Conservation (phyloP, 805 yeast genomes). For the Yamadazyma akitaensis region DNA sequence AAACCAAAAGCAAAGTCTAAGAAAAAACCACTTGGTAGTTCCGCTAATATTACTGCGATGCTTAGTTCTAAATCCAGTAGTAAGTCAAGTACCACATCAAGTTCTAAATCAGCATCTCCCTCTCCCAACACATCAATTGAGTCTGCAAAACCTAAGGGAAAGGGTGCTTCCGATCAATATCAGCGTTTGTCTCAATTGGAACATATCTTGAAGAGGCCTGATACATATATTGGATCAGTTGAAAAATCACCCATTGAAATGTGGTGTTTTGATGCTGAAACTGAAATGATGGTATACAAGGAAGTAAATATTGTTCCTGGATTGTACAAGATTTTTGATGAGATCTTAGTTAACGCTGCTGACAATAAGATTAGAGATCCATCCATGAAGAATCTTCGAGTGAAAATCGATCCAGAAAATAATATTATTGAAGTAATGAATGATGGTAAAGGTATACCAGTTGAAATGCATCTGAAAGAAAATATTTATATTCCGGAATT, state of each 20-base stretch:
- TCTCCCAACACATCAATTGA: conserved; percentile 8
- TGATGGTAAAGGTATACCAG: conserved; percentile 94
- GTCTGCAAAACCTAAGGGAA: conserved; percentile 5
- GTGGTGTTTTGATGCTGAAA: conserved; percentile 70
- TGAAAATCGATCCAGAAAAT: conserved; percentile 71
- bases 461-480: conserved; percentile 90
- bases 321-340: conserved; percentile 92
- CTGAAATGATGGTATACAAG: conserved; percentile 44
- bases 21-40: conserved; percentile 21
- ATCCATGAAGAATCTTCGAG: conserved; percentile 79
- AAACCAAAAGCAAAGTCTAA: background rate
- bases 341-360: conserved; percentile 95
- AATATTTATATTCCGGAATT: conserved; percentile 92
- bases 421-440: conserved; percentile 78
- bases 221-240: conserved; percentile 93
- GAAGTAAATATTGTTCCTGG: conserved; percentile 92
- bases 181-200: conserved; percentile 94
- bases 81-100: conserved; percentile 1
- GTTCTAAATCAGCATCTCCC: conserved; percentile 5
- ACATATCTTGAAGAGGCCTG: conserved; percentile 95
- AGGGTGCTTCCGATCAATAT: conserved; percentile 65
- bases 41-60: conserved; percentile 19
- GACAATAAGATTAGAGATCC: conserved; percentile 97
- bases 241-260: conserved; percentile 74
- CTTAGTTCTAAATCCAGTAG: background rate